Percentiles rank a stretch among this genome's conserved stretches.
Evolutionary conservation across 805 yeast species (phyloP).

Genomic region (Brettanomyces bruxellensis): DNA sequence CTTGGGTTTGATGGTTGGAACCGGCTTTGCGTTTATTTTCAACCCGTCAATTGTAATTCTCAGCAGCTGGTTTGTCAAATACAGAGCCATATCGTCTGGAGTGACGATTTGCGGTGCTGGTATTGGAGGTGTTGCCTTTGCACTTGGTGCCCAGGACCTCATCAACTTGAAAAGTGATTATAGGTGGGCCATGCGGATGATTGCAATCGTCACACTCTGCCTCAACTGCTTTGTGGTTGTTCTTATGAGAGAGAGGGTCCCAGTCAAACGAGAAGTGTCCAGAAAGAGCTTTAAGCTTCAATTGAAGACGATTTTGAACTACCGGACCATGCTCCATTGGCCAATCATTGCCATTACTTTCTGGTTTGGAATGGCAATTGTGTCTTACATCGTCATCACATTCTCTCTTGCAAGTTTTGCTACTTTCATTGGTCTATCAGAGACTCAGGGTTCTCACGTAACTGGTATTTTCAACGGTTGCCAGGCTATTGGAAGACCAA

Average conservation of each 20-base stretch:
- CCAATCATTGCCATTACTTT: constrained; percentile 11
- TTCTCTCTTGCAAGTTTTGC: constrained; percentile 41
- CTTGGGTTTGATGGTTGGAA: constrained; percentile 44
- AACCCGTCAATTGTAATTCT: constrained; percentile 40
- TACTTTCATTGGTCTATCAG: constrained; percentile 35
- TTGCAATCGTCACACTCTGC: constrained; percentile 31
- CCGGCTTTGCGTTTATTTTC: constrained; percentile 40
- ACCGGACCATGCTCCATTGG: constrained; percentile 9
- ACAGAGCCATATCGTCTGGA: constrained; percentile 33
- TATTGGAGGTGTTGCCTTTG: constrained; percentile 30
- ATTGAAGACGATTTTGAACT: constrained; percentile 7
- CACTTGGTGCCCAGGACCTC: constrained; percentile 27
- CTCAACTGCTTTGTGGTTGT: constrained; percentile 30
- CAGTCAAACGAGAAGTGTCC: constrained; percentile 8
- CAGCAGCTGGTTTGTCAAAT: constrained; percentile 46
- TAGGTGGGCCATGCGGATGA: constrained; percentile 34
- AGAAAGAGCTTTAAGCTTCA: constrained; percentile 7
- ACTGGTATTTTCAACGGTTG: constrained; percentile 38
- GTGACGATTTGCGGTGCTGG: constrained; percentile 33
- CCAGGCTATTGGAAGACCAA: constrained; percentile 42
- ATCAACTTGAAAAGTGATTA: constrained; percentile 32
- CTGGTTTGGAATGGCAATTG: constrained; percentile 26
- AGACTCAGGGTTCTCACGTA: constrained; percentile 33
- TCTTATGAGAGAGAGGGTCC: constrained; percentile 37
- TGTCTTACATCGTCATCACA: constrained; percentile 35